phyloP scores from a whole-genome alignment of 305 asterid species.

The Fraxinus angustifolia region DNA sequence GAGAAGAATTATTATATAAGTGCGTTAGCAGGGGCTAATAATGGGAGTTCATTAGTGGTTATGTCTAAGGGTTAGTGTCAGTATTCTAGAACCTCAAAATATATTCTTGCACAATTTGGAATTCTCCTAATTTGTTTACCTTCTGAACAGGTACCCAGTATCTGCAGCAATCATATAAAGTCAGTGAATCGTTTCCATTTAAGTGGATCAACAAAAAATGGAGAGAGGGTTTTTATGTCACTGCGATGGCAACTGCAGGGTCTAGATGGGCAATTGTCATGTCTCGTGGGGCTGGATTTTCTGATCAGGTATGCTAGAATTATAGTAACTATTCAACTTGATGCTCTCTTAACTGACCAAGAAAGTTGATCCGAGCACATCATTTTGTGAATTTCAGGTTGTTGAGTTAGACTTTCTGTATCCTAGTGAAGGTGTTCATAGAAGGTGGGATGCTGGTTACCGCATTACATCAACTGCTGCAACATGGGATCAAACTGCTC shows the following conservation, averaged over 20 bases:
- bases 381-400: conserved; percentile 41
- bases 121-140: conserved; percentile 8
- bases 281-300: conserved; percentile 69
- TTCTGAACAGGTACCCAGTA: conserved; percentile 46
- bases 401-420: conserved; percentile 71
- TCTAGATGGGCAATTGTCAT: conserved; percentile 60
- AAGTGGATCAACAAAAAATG: conserved; percentile 75
- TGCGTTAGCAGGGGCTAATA: conserved; percentile 68
- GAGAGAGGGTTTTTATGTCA: conserved; percentile 65
- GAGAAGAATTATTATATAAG: conserved; percentile 63
- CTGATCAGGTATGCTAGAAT: conserved; percentile 45
- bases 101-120: background rate
- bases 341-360: background rate
- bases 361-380: background rate
- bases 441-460: conserved; percentile 67
- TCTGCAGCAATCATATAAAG: conserved; percentile 69
- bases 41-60: conserved; percentile 67
- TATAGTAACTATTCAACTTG: background rate
- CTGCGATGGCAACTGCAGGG: conserved; percentile 68
- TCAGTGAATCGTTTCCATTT: conserved; percentile 63
- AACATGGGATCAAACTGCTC: conserved; percentile 59
- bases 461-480: conserved; percentile 75
- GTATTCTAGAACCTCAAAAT: background rate
- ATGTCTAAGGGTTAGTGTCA: conserved; percentile 71
- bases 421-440: conserved; percentile 74